Evolutionary conservation across 2,329 filamentous ascomycete species (phyloP), one percentile per base, ranked within the genome.

Genomic region (Penicillium glabrum): DNA sequence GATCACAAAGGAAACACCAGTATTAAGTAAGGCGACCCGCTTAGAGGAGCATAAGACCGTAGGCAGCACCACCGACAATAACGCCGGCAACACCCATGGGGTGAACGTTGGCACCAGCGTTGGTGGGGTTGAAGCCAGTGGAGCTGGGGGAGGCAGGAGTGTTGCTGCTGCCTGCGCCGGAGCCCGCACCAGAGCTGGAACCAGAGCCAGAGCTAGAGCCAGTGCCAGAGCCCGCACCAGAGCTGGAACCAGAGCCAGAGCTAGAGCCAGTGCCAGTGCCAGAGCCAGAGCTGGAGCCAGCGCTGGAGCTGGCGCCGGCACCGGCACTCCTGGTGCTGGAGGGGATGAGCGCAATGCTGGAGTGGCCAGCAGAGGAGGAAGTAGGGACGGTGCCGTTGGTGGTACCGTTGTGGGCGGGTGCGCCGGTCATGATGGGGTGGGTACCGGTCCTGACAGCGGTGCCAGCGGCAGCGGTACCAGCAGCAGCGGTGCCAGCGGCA

Each of bases 31-130:
- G 24, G 23, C 43, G 11, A 60, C n/a, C 39, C 52, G 19, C 44
- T 60, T 67, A 72, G 55, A 72, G 53, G 49, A 69, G 56, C 61
- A 70, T 56, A 48, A 61, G 56, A 46, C 62, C 62, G 49, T 65
- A 64, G 57, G 50, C 59, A 51, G 58, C 57, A 53, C 61, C 58
- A 39, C 62, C 67, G 29, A 66, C 45, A 44, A 61, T 62, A 54
- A 60, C 63, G 50, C 66, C 60, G 26, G 62, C 60, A 56, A 58
- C 51, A 19, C 51, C 54, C 19, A 54, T 48, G 69, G 66, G 44
- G 67, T 51, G 14, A 64, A 51, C 29, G 60, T 64, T 72, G 24
- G 63, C 57, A 23, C 68, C 70, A 13, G 66, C 66, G 65, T 53
- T 72, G 57, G 66, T 61, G 46, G 62, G 58, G 19, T n/a, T 24